Conservation (phyloP, 75 land plant species). For the Selaginella tamariscina region DNA sequence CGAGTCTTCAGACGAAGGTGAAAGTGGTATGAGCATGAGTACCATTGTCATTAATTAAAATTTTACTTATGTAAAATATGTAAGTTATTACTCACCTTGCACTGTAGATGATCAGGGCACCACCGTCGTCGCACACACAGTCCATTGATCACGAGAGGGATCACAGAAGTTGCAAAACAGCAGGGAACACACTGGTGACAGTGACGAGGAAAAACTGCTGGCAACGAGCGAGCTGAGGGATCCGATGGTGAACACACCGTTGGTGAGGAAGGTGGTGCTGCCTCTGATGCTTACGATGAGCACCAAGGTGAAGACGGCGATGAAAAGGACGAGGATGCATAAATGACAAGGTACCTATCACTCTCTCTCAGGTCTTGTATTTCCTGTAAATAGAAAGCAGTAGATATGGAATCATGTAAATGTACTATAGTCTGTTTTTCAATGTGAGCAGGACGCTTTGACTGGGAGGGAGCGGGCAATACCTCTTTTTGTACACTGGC, state of each 20-base stretch:
- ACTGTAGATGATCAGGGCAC: constrained; percentile 29
- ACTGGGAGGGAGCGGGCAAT: neutral
- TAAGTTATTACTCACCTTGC: neutral
- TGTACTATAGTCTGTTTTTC: too few relatives aligned
- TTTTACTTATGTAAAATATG: constrained; percentile 3
- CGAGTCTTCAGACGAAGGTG: constrained; percentile 54
- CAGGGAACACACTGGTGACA: constrained; percentile 24
- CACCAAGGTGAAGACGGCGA: constrained; percentile 25
- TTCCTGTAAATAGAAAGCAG: neutral
- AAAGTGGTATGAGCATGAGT: constrained; percentile 40
- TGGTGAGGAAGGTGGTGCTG: constrained; percentile 36
- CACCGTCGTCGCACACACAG: constrained; percentile 34
- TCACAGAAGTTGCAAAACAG: constrained; percentile 33
- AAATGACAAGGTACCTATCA: neutral
- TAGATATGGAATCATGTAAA: too few relatives aligned
- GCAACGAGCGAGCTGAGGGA: constrained; percentile 33
- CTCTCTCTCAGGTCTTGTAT: neutral
- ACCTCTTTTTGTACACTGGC: neutral
- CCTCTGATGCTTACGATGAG: constrained; percentile 29
- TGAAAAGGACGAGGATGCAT: constrained; percentile 25
- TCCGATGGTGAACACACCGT: constrained; percentile 34
- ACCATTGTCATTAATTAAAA: neutral
- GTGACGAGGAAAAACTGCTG: constrained; percentile 37
- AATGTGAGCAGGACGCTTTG: neutral
- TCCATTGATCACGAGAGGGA: constrained; percentile 39